Percentiles rank a stretch among this genome's conserved stretches.
Conservation (phyloP, 306 rosid species). For the Bauhinia variegata region DNA sequence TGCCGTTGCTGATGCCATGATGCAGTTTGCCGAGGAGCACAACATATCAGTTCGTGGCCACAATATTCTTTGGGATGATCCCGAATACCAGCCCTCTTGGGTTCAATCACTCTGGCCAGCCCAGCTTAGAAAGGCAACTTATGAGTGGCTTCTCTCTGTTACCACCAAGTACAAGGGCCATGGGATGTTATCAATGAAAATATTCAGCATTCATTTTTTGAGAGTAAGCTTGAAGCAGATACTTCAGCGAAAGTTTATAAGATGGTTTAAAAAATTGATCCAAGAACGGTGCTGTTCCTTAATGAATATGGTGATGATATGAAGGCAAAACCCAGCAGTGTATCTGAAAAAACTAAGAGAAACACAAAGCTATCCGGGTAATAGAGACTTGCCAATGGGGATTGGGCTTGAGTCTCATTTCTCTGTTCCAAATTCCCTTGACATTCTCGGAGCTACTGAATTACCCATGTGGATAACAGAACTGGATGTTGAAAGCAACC, state of each 20-base stretch:
- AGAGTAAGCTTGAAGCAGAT: conserved; percentile 20
- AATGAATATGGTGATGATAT: conserved; percentile 45
- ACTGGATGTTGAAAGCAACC: conserved; percentile 41
- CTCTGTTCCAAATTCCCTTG: conserved; percentile 42
- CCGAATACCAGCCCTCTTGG: conserved; percentile 37
- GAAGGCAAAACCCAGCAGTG: conserved; percentile 32
- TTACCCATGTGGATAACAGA: conserved; percentile 60
- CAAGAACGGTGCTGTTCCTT: conserved; percentile 38
- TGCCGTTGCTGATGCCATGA: conserved; percentile 47
- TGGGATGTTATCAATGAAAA: conserved; percentile 64
- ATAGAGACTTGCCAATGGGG: conserved; percentile 11
- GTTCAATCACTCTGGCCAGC: conserved; percentile 26
- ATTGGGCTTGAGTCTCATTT: conserved; percentile 63
- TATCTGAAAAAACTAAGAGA: conserved; percentile 43
- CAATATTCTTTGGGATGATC: conserved; percentile 58
- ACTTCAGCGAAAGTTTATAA: conserved; percentile 42
- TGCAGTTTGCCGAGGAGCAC: conserved; percentile 37
- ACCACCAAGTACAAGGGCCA: conserved; percentile 46
- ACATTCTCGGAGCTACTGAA: conserved; percentile 47
- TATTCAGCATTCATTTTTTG: conserved; percentile 45
- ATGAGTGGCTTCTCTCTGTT: conserved; percentile 35
- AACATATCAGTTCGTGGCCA: conserved; percentile 52
- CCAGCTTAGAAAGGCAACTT: conserved; percentile 20
- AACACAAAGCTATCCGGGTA: conserved; percentile 38
- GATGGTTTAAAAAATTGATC: conserved; percentile 40